Conservation (phyloP, 148 eudicot genomes). For the Cornus controversa region DNA sequence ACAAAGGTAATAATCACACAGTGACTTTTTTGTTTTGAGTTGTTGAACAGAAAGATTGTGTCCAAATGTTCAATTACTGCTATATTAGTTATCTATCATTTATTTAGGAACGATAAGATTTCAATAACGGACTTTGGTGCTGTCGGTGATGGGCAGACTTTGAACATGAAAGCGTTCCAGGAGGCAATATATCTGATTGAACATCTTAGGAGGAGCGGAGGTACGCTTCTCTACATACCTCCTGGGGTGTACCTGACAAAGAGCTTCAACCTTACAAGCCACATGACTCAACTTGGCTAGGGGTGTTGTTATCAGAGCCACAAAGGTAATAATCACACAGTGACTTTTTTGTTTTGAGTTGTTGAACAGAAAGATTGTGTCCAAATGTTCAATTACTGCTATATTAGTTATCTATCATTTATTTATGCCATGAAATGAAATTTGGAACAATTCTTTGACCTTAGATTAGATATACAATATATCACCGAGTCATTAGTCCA, state of each 20-base stretch:
- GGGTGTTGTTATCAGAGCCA: conserved; percentile 83
- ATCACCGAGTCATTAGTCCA: too few relatives aligned
- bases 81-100: too few relatives aligned
- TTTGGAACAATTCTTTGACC: too few relatives aligned
- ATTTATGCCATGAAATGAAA: too few relatives aligned
- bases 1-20: conserved; percentile 51
- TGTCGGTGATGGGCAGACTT: conserved; percentile 76
- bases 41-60: neutral
- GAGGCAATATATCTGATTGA: conserved; percentile 68
- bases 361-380: neutral
- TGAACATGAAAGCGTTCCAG: conserved; percentile 77
- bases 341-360: neutral
- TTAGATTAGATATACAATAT: too few relatives aligned
- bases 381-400: neutral
- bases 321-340: conserved; percentile 48
- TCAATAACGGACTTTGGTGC: conserved; percentile 84
- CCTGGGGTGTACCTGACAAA: conserved; percentile 74
- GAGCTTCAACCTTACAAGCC: conserved; percentile 79
- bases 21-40: neutral
- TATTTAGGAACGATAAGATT: conserved; percentile 51
- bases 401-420: too few relatives aligned
- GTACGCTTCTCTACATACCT: conserved; percentile 69
- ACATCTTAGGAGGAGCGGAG: conserved; percentile 60
- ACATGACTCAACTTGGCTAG: conserved; percentile 81
- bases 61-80: neutral